Base-by-base conservation (phyloP, 345 rosid species). In the Ceriops zippeliana region DNA sequence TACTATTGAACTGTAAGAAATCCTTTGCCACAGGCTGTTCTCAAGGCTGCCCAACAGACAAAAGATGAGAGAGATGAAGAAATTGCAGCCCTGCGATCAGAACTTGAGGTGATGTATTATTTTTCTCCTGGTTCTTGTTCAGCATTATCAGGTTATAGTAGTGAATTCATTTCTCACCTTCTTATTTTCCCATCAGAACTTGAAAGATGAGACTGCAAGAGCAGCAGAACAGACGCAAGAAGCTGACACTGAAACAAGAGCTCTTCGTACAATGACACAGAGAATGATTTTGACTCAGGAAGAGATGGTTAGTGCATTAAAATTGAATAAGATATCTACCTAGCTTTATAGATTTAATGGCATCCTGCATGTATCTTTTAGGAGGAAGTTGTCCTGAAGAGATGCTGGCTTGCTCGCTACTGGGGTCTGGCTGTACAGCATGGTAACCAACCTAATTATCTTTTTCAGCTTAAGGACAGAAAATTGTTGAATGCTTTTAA, bases 341-440 rank as follows among this genome's bases (percentile, higher is more conserved):
- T 58, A 9, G 13, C 30, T 63, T 47, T 67, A 17, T 63, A 6
- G 24, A 21, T 17, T 63, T 72, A 64, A 63, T 62, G 28, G 9
- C 52, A 24, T 52, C 1, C 15, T 61, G 32, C 19, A 27, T 65
- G 19, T 66, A 16, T 35, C 24, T 52, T 65, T 46, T 54, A 96
- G 99, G 99, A 96, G 83, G 99, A 96, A 85, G 98, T 96, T 68
- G 99, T 92, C 66, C 71, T 96, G 81, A 96, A 92, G 89, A 92
- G 98, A 80, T 96, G 99, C 68, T 96, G 99, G 98, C 98, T 96
- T 81, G 98, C 99, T 71, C 93, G 98, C 62, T 89, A 92, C 78
- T 84, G 97, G 99, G 95, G 92, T 54, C 82, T 96, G 70, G 97
- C 97, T 66, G 92, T 86, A 21, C 84, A 86, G 57, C 90, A 89